phyloP scores from a whole-genome alignment of 352 stramenopile species.

The Lagenidium sp. region DNA sequence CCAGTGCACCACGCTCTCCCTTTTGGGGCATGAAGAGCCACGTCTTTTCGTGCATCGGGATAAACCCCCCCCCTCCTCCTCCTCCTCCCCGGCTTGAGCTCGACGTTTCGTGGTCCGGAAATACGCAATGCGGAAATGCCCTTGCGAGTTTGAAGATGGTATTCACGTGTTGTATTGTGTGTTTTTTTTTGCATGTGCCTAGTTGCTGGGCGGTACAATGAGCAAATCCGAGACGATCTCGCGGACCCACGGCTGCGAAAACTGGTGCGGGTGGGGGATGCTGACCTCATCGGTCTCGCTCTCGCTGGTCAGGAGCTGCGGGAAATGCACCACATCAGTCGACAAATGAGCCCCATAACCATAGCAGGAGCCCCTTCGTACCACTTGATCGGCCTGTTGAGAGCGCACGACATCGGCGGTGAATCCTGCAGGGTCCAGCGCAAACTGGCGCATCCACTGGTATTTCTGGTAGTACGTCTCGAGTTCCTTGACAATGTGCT shows the following conservation, averaged over 20 bases:
- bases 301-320: slow-evolving; percentile 44
- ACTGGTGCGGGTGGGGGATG: slow-evolving; percentile 47
- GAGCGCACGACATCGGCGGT: slow-evolving; percentile 47
- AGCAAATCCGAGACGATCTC: slow-evolving; percentile 32
- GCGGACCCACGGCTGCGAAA: slow-evolving; percentile 64
- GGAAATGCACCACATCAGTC: too few relatives aligned
- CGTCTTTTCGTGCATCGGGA: too few relatives aligned
- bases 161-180: not conserved
- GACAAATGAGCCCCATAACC: too few relatives aligned
- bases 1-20: too few relatives aligned
- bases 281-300: slow-evolving; percentile 52
- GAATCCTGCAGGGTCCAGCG: slow-evolving; percentile 52
- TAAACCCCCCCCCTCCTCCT: too few relatives aligned
- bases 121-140: too few relatives aligned
- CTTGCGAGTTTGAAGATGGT: not conserved
- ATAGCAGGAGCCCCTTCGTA: slow-evolving; percentile 13
- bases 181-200: slow-evolving; percentile 1
- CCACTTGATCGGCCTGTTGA: slow-evolving; percentile 48
- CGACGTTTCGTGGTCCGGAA: too few relatives aligned
- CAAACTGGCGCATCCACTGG: slow-evolving; percentile 67
- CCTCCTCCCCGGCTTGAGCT: too few relatives aligned
- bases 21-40: too few relatives aligned
- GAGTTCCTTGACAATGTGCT: slow-evolving; percentile 40
- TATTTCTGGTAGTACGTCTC: slow-evolving; percentile 35
- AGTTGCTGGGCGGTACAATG: slow-evolving; percentile 14